phyloP scores from a whole-genome alignment of 2,329 filamentous ascomycete genomes.

The Cladosporium sp. region DNA sequence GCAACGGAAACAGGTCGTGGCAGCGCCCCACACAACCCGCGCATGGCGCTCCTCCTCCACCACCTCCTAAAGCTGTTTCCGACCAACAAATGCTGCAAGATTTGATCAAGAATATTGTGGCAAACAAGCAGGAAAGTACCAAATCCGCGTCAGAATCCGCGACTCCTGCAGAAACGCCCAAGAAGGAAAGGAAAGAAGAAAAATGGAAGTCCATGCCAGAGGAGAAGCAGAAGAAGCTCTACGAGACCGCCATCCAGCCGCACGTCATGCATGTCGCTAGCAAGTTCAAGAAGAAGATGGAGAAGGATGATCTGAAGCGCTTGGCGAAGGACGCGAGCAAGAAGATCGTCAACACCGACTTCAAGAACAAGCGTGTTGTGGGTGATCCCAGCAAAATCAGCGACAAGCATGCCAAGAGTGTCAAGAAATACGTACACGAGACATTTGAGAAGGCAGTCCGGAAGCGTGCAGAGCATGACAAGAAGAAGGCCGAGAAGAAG shows the following conservation, averaged over 20 bases:
- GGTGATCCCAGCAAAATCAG: slow-evolving; percentile 75
- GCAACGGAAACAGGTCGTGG: slow-evolving; percentile 78
- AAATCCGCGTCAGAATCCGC: slow-evolving; percentile 58
- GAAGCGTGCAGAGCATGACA: slow-evolving; percentile 71
- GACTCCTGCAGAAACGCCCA: slow-evolving; percentile 63
- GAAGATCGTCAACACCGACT: slow-evolving; percentile 88
- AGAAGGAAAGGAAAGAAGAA: slow-evolving; percentile 59
- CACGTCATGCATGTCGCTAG: slow-evolving; percentile 83
- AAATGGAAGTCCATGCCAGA: slow-evolving; percentile 69
- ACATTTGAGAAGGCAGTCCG: slow-evolving; percentile 83
- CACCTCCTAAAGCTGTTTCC: slow-evolving; percentile 65
- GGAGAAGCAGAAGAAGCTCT: slow-evolving; percentile 93
- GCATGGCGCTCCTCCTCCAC: slow-evolving; percentile 55
- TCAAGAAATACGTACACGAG: slow-evolving; percentile 80
- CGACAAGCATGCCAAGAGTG: slow-evolving; percentile 75
- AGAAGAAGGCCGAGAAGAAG: slow-evolving; percentile 59
- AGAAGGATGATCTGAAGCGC: slow-evolving; percentile 71
- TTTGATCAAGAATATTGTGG: slow-evolving; percentile 66
- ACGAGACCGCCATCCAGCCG: slow-evolving; percentile 86
- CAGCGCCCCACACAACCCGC: slow-evolving; percentile 71
- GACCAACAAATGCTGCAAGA: slow-evolving; percentile 78
- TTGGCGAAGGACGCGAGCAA: slow-evolving; percentile 69
- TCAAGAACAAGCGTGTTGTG: slow-evolving; percentile 80
- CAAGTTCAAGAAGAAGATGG: slow-evolving; percentile 83
- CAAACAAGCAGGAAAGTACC: slow-evolving; percentile 63